Base-by-base conservation (phyloP, 495 filamentous ascomycete genomes). In the Terfezia claveryi region DNA sequence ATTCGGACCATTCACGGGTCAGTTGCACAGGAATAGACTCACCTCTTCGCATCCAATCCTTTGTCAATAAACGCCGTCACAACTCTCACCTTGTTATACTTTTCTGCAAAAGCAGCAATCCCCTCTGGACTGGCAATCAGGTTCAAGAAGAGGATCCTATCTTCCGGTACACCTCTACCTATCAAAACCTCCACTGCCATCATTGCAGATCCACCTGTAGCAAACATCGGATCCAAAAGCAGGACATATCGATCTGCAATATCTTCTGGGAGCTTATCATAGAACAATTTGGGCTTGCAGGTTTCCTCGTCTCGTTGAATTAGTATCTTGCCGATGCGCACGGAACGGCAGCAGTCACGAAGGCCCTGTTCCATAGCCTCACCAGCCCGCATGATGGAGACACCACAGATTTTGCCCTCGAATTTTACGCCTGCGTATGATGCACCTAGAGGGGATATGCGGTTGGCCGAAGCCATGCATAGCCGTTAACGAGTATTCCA, bases 311-410 rank as follows among this genome's bases (percentile, higher is more conserved):
- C 89, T 54, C 92, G 70, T 69, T 98, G 91, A 65, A 96, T 98
- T 58, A 98, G 72, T 54, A 96, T 98, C 73, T 98, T 98, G 53
- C 91, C 92, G 63, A 98, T 96, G 54, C 92, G 75, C 37, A 98
- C 91, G 4, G 84, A 91, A 20, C 92, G 79, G 71, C 92, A 98
- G 70, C 92, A 98, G 69, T 98, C 89, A 17, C 92, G 75, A 59
- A 98, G 70, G 2, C 87, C 91, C 69, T 96, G 88, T 71, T 96
- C 91, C 91, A 98, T 96, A 37, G 89, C 84, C 68, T 98, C 91
- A 37, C 91, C 92, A 9, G 91, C 91, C 52, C 91, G 79, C 91
- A 98, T 96, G 61, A 98, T 96, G 10, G 84, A 92, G 49, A 98
- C 91, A 37, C 91, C 92, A 66, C 91, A 96, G 61, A 98, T 98